Evolutionary conservation across 768 basidiomycete genomes (phyloP), one percentile per base, ranked within the genome.

Genomic region (Rhizopogon vesiculosus): DNA sequence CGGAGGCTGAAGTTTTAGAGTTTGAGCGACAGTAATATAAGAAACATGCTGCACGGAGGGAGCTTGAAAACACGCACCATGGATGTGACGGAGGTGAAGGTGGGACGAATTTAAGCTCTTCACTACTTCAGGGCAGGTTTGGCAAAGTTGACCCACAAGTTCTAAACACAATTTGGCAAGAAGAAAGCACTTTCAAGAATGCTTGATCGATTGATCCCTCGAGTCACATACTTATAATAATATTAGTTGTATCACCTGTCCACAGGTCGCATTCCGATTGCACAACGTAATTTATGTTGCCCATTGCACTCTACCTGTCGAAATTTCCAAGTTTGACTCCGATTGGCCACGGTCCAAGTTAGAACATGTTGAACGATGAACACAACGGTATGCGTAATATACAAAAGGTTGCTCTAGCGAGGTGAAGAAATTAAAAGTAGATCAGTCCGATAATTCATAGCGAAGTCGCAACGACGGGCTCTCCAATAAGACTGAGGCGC

Each of bases 401-500:
- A 46, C 31, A 42, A 41, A 25, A 28, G 40, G 25, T 56, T 48
- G 56, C 35, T 19, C 41, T 50, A 48, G 25, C 31, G 22, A 25
- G 57, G 25, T 56, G 40, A 22, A 33, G 31, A 35, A 45, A 57
- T 29, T 43, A 15, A 39, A 31, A 42, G 29, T 52, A 8, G 31
- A 48, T 35, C 54, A 19, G 48, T 40, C 40, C 45, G 53, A 59
- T 28, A 8, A 42, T 42, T 40, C 35, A 40, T 19, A 54, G n/a
- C 10, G 31, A 45, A 25, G 66, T 56, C 44, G 62, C 53, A 42
- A 56, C 46, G 38, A 68, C 56, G 35, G 68, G 70, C 39, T 69
- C 69, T 33, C 45, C 68, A 40, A 69, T 75, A 57, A 77, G 60
- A 63, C 82, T 84, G 52, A 72, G 71, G 57, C 81, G 74, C 43